These are phyloP conservation scores for Albizia julibrissin DNA, from an alignment of 306 rosid genomes.

Conservation along the genomic window DNA sequence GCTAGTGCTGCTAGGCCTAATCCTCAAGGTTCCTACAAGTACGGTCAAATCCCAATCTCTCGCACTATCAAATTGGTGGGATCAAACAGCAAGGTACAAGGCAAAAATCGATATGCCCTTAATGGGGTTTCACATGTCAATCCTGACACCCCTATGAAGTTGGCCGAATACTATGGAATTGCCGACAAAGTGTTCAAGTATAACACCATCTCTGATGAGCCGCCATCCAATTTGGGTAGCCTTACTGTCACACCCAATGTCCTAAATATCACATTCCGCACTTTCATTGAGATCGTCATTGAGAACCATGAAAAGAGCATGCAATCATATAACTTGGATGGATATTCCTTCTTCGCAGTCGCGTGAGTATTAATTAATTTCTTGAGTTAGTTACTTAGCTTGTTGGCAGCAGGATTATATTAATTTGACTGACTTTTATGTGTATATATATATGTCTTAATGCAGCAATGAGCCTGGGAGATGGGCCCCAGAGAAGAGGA, in stretches of 20 bases:
- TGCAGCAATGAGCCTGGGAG: conserved; percentile 56
- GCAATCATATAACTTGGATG: conserved; percentile 57
- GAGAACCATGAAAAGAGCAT: conserved; percentile 59
- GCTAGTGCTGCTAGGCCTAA: conserved; percentile 22
- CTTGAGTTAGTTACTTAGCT: not conserved
- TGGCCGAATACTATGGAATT: conserved; percentile 38
- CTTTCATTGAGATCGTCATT: conserved; percentile 59
- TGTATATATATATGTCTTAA: not conserved
- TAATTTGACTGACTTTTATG: not conserved
- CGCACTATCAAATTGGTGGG: not conserved
- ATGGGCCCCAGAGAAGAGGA: conserved; percentile 50
- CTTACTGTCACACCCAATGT: conserved; percentile 40
- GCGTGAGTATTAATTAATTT: conserved; percentile 39
- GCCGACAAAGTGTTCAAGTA: conserved; percentile 44
- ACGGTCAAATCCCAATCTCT: not conserved
- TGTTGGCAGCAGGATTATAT: too few species aligned
- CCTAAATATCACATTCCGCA: conserved; percentile 36
- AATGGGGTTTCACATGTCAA: conserved; percentile 5
- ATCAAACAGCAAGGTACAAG: not conserved
- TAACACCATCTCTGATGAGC: conserved; percentile 35
- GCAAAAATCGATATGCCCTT: not conserved
- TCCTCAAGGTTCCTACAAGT: conserved; percentile 12
- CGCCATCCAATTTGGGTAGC: conserved; percentile 3
- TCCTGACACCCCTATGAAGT: conserved; percentile 7
- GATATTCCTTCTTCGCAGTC: conserved; percentile 54